Conservation (phyloP, 2,329 filamentous ascomycete genomes). For the Lasiodiplodia citricola region DNA sequence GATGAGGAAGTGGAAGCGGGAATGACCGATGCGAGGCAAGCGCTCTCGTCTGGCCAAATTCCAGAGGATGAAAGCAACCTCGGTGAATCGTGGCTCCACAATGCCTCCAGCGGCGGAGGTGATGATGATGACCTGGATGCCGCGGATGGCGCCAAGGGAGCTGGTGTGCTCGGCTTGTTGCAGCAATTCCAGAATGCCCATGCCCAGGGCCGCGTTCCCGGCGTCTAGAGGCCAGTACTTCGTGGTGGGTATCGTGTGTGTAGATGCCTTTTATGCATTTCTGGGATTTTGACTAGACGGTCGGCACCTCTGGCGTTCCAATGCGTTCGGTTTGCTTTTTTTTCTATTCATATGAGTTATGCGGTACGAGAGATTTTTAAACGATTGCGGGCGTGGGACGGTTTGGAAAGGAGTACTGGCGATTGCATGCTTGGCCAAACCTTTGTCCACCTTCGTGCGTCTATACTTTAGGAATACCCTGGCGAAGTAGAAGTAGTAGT, state of each 20-base stretch:
- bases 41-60: slow-evolving; percentile 48
- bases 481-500: background rate
- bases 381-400: background rate
- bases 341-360: background rate
- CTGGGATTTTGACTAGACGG: background rate
- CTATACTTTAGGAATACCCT: background rate
- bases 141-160: slow-evolving; percentile 46
- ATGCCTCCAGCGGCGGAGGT: slow-evolving; percentile 49
- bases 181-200: slow-evolving; percentile 71
- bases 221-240: slow-evolving; percentile 29
- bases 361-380: background rate
- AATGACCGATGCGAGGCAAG: slow-evolving; percentile 10
- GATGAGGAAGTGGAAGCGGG: slow-evolving; percentile 26
- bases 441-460: background rate
- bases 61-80: slow-evolving; percentile 64
- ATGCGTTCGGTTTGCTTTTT: background rate
- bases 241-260: background rate
- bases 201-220: slow-evolving; percentile 52
- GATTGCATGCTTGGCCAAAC: background rate
- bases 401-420: background rate
- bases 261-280: background rate
- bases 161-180: slow-evolving; percentile 68
- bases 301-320: background rate
- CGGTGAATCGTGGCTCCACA: slow-evolving; percentile 62
- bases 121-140: slow-evolving; percentile 52